These are phyloP conservation scores for Pelargonium fulgidum DNA, from an alignment of 441 rosid species.

Conservation along the genomic window DNA sequence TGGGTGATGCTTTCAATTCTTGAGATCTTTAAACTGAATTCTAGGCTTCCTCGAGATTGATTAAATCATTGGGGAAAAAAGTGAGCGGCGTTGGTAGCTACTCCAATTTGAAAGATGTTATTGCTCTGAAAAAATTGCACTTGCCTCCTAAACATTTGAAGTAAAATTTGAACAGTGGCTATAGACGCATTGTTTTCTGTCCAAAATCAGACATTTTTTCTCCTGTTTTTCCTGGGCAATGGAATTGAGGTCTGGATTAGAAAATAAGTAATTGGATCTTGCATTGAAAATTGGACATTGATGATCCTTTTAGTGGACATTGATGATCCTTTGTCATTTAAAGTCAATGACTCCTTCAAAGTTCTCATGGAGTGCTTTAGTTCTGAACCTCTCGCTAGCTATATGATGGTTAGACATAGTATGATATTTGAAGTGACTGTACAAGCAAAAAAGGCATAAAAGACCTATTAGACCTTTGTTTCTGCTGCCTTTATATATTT, in stretches of 20 bases:
- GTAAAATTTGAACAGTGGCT: not conserved
- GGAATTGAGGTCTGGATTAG: not conserved
- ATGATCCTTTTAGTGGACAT: constrained; percentile 1
- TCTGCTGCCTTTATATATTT: no score
- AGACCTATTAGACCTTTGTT: not conserved
- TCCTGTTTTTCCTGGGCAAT: not conserved
- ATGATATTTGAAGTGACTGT: not conserved
- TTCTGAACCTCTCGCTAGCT: not conserved
- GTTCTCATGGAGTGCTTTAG: not conserved
- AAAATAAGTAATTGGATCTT: not conserved
- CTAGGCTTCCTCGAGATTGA: not conserved
- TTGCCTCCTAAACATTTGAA: not conserved
- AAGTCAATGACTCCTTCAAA: not conserved
- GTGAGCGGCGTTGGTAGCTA: not conserved
- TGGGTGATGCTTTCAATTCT: not conserved
- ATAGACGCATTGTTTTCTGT: not conserved
- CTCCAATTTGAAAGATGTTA: not conserved
- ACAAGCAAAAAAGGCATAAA: not conserved
- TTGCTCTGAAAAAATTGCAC: not conserved
- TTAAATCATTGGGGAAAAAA: not conserved
- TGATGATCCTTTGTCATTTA: no score
- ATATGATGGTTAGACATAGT: not conserved
- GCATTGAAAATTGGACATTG: not conserved
- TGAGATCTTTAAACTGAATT: not conserved
- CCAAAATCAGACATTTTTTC: not conserved